Conservation (phyloP, 1,284 basidiomycete genomes). For the Volvariella surrecta region DNA sequence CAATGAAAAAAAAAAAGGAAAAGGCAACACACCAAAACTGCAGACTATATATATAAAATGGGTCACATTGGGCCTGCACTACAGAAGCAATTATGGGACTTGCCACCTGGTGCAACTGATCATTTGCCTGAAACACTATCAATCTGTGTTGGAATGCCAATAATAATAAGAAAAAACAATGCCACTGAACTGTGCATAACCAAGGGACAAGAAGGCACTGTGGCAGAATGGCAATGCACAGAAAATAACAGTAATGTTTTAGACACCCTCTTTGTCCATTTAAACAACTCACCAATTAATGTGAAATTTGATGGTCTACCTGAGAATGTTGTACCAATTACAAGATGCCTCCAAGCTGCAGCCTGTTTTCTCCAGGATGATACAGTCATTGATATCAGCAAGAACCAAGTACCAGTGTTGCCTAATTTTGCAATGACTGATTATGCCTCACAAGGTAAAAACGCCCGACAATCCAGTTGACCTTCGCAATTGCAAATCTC, state of each 20-base stretch:
- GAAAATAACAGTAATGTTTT: conserved; percentile 13
- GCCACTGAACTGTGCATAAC: conserved; percentile 22
- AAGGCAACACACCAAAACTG: too few relatives aligned
- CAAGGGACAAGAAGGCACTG: conserved; percentile 18
- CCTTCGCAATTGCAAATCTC: conserved; percentile 13
- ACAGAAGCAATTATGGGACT: conserved; percentile 14
- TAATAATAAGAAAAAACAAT: conserved; percentile 25
- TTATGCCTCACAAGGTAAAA: conserved; percentile 19
- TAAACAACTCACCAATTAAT: conserved; percentile 18
- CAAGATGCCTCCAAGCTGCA: background rate
- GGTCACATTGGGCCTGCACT: conserved; percentile 6
- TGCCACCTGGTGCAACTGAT: conserved; percentile 8
- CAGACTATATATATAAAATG: background rate
- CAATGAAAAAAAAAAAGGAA: conserved; percentile 2
- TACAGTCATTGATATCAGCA: conserved; percentile 1
- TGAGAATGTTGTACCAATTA: conserved; percentile 23
- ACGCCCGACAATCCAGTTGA: conserved; percentile 15
- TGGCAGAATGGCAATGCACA: conserved; percentile 14
- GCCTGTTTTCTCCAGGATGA: conserved; percentile 2
- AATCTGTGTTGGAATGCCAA: conserved; percentile 29
- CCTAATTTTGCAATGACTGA: conserved; percentile 21
- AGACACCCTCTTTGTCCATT: conserved; percentile 27
- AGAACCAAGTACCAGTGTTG: conserved; percentile 16
- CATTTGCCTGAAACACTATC: conserved; percentile 17
- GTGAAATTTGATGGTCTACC: conserved; percentile 27